Base-by-base conservation (phyloP, 2,329 filamentous ascomycete genomes). In the Aspergillus flavus region DNA sequence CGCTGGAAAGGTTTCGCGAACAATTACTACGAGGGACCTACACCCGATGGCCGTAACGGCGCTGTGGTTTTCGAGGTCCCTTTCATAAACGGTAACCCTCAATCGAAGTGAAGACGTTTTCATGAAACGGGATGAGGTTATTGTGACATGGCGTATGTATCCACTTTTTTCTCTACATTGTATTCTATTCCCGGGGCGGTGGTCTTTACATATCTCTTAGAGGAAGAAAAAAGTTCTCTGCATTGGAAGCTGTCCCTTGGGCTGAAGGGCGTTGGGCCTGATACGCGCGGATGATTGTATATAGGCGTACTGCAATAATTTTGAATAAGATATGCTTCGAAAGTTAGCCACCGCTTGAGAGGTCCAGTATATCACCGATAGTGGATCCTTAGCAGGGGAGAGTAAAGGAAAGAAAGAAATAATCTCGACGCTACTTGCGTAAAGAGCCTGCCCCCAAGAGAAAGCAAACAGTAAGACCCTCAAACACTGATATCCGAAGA, bases 11-110 rank as follows among this genome's bases (percentile, higher is more conserved):
- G 75, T 48, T 79, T 77, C 59, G 66, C 71, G 26, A 79, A 82
- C 56, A 79, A 77, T 58, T 76, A 73, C 58, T 64, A 73, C 45
- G 69, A 76, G 41, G 76, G 77, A 16, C 52, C 71, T 48, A 65
- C 73, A 56, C 58, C 73, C 3, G 74, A 75, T 28, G 92, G 88
- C 4, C 89, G 89, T 68, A 97, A 97, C 74, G 92, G 92, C 7
- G 91, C 91, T n/a, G 86, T 95, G 28, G 85, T 97, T 11, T 96
- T 97, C 74, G 93, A 97, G 75, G 87, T 97, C 39, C 86, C 91
- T 0, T 79, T 81, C 54, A 65, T 67, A 57, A 69, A 74, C 41
- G 54, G 59, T 43, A 61, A 65, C n/a, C 54, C 43, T n/a, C 39
- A 41, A 21, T 50, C 55, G 19, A 62, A 56, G 56, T 53, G 53